phyloP scores from a whole-genome alignment of 1,284 basidiomycete species.

The Cystobasidiaceae sp. region DNA sequence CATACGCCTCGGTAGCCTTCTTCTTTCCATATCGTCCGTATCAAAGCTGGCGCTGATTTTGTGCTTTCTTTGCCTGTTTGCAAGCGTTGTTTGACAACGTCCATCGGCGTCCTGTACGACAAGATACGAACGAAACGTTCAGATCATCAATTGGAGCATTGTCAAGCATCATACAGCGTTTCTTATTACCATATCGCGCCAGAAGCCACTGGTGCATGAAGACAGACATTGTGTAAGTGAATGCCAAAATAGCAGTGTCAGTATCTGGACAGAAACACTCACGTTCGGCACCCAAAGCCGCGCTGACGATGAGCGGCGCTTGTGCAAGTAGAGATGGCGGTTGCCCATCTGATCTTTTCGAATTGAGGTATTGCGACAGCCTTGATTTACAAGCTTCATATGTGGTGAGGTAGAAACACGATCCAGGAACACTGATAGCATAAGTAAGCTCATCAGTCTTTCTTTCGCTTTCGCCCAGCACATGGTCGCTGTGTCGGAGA shows the following conservation, averaged over 20 bases:
- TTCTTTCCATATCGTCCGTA: constrained; percentile 36
- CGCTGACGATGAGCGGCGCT: constrained; percentile 37
- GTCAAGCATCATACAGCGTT: neutral
- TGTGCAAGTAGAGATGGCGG: constrained; percentile 35
- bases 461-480: no score
- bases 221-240: neutral
- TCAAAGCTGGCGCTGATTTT: constrained; percentile 32
- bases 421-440: constrained; percentile 33
- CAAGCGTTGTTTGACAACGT: constrained; percentile 39
- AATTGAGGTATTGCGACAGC: neutral
- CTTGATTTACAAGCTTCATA: constrained; percentile 35
- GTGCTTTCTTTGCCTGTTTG: constrained; percentile 40
- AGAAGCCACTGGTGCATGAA: constrained; percentile 32
- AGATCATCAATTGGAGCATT: neutral
- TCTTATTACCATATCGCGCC: constrained; percentile 36
- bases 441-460: no score
- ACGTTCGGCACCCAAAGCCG: constrained; percentile 38
- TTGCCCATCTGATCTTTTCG: constrained; percentile 23
- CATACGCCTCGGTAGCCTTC: constrained; percentile 35
- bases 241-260: neutral
- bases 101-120: constrained; percentile 38
- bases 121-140: neutral
- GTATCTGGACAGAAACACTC: neutral
- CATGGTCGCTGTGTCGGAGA: no score
- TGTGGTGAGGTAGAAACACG: constrained; percentile 36